These are phyloP conservation scores for Polymyxa betae DNA, from an alignment of 208 protist genomes.

Conservation along the genomic window DNA sequence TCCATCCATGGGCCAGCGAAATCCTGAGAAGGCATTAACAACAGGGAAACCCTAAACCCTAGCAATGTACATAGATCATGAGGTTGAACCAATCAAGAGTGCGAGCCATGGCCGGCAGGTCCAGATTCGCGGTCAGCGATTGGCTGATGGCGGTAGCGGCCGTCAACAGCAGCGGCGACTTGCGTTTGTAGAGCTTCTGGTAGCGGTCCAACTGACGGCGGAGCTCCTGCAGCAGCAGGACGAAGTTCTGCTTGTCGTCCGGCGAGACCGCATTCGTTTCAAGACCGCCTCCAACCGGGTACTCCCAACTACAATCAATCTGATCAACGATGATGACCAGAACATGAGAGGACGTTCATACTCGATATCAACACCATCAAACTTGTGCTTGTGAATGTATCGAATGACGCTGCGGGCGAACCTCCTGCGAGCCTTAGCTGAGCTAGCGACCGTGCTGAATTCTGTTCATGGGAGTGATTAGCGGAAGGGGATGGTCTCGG, in stretches of 20 bases:
- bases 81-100: not conserved
- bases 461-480: not conserved
- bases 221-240: not conserved
- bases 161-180: not conserved
- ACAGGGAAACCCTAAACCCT: no score
- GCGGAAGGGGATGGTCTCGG: no score
- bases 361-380: not conserved
- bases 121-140: not conserved
- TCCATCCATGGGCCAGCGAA: no score
- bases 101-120: not conserved
- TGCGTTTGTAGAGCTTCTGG: not conserved
- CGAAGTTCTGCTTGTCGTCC: not conserved
- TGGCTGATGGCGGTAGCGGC: not conserved
- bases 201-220: not conserved
- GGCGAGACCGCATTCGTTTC: not conserved
- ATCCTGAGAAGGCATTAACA: no score
- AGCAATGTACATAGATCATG: slow-evolving; percentile 1
- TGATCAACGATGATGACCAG: not conserved
- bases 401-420: not conserved
- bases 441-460: not conserved
- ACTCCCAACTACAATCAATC: slow-evolving; percentile 31
- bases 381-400: not conserved
- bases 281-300: not conserved
- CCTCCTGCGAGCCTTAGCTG: not conserved
- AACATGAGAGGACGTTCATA: not conserved